Conservation (phyloP, 1,139 yeast species). For the Geotrichum bryndzae region DNA sequence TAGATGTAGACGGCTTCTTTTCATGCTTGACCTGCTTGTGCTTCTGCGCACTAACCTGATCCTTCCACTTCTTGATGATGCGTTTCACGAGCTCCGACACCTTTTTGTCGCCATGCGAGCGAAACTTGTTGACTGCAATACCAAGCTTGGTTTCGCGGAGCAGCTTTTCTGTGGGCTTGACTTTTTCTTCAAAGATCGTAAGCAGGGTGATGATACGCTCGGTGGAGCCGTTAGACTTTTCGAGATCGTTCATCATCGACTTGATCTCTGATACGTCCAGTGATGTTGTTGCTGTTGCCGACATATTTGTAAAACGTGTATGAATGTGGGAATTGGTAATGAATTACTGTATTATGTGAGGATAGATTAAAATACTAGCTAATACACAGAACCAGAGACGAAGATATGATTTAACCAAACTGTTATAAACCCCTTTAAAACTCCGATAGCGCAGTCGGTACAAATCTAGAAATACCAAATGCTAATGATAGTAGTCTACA, state of each 20-base stretch:
- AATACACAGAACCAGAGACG: background rate
- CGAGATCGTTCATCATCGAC: constrained; percentile 63
- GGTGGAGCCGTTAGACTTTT: constrained; percentile 59
- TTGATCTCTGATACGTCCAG: constrained; percentile 64
- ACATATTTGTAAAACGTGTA: background rate
- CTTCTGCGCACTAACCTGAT: constrained; percentile 75
- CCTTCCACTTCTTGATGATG: constrained; percentile 86
- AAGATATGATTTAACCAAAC: background rate
- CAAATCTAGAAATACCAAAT: background rate
- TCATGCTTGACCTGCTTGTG: constrained; percentile 18
- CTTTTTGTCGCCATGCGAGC: constrained; percentile 61
- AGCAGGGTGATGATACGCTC: constrained; percentile 63
- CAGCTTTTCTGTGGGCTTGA: constrained; percentile 77
- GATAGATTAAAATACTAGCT: background rate
- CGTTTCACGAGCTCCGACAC: constrained; percentile 68
- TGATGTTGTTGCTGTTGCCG: background rate
- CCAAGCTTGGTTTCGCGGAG: constrained; percentile 96
- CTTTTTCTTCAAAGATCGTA: constrained; percentile 61
- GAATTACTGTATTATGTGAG: background rate
- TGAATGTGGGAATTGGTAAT: background rate
- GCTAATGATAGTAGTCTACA: background rate
- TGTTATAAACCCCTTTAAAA: background rate
- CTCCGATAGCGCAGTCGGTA: background rate
- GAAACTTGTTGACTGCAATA: constrained; percentile 84
- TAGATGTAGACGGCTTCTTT: constrained; percentile 12